Conservation (phyloP, 2,329 filamentous ascomycete genomes). For the Penicillium sp. region DNA sequence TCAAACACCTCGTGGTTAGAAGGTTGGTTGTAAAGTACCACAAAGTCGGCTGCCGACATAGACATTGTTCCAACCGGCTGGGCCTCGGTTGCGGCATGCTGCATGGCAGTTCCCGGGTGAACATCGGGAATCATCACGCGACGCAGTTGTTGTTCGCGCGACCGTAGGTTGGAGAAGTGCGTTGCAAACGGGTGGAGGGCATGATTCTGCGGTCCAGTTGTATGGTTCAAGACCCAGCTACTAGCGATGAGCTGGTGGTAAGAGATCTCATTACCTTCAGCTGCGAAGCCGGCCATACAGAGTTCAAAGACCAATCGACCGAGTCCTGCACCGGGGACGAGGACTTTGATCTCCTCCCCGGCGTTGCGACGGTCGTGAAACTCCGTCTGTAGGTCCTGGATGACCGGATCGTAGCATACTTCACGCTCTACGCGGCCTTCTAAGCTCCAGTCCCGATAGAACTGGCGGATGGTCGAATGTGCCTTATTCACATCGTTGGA, state of each 20-base stretch:
- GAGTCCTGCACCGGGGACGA: conserved; percentile 85
- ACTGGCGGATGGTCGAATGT: conserved; percentile 82
- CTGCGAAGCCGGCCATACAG: conserved; percentile 62
- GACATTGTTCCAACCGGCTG: conserved; percentile 62
- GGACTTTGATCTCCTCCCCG: conserved; percentile 53
- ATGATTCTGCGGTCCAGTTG: conserved; percentile 56
- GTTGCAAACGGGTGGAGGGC: conserved; percentile 79
- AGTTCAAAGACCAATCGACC: conserved; percentile 87
- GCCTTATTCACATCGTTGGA: conserved; percentile 80
- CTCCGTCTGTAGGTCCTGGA: conserved; percentile 55
- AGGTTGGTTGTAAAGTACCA: conserved; percentile 69
- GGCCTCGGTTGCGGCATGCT: conserved; percentile 27
- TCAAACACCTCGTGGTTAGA: conserved; percentile 62
- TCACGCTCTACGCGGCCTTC: conserved; percentile 69
- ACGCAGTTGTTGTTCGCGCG: conserved; percentile 66
- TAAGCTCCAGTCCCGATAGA: conserved; percentile 89
- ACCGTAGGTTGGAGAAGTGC: conserved; percentile 78
- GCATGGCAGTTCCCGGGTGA: conserved; percentile 58
- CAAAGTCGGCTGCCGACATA: conserved; percentile 91
- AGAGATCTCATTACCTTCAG: conserved; percentile 91
- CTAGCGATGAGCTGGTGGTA: conserved; percentile 94
- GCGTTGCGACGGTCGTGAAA: conserved; percentile 33
- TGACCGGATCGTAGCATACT: conserved; percentile 70
- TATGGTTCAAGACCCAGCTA: conserved; percentile 52
- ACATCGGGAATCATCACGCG: conserved; percentile 73